These are phyloP conservation scores for Solanum chmielewskii DNA, from an alignment of 257 asterid genomes.

Conservation along the genomic window DNA sequence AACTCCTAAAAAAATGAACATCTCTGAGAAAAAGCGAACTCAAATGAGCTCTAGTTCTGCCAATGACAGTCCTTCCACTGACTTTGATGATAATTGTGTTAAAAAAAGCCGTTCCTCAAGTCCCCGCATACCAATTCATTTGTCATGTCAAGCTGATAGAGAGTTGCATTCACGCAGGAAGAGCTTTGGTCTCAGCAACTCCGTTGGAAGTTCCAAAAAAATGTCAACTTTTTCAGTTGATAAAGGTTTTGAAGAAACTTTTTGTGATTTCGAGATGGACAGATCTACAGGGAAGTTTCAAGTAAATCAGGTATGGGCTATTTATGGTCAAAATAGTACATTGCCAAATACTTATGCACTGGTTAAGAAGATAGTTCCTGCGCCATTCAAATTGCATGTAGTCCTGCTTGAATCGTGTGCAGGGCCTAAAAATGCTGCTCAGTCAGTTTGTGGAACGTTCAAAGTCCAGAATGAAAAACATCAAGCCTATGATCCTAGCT, in stretches of 20 bases:
- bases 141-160: not conserved
- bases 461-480: not conserved
- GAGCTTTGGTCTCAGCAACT: not conserved
- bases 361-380: slow-evolving; percentile 3
- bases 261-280: slow-evolving; percentile 2
- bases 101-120: not conserved
- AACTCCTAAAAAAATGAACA: slow-evolving; percentile 14
- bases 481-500: not conserved
- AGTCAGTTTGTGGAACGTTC: slow-evolving; percentile 7
- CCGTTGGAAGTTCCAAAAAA: not conserved
- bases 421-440: not conserved
- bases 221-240: not conserved
- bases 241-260: not conserved
- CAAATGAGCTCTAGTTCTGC: not conserved
- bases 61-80: not conserved
- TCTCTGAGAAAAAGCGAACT: not conserved
- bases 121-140: not conserved
- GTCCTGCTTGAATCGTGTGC: not conserved
- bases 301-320: slow-evolving; percentile 14
- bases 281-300: not conserved
- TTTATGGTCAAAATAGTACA: slow-evolving; percentile 1
- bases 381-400: slow-evolving; percentile 7
- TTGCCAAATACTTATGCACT: slow-evolving; percentile 8
- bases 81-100: not conserved
- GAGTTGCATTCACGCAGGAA: not conserved